Evolutionary conservation across 441 rosid genomes (phyloP).

Genomic region (Theobroma grandiflorum): DNA sequence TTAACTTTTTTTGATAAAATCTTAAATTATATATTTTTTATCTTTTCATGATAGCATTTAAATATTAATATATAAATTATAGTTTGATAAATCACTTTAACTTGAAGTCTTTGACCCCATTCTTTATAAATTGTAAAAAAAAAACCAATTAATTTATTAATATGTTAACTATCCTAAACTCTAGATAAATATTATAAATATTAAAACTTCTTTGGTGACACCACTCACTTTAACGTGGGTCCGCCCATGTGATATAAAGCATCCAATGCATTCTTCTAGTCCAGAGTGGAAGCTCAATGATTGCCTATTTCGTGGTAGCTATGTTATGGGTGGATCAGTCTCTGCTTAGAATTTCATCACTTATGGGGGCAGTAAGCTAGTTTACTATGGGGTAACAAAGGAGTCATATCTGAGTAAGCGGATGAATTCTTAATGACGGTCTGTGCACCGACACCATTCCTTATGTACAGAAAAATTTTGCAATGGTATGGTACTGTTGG

Average conservation of each 20-base stretch:
- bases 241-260: not conserved
- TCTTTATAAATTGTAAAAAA: too few species aligned
- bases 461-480: not conserved
- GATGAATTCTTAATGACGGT: slow-evolving; percentile 20
- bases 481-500: not conserved
- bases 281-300: slow-evolving; percentile 10
- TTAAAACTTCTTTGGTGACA: too few species aligned
- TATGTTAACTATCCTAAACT: too few species aligned
- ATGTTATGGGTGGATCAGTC: slow-evolving; percentile 49
- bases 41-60: too few species aligned
- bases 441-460: not conserved
- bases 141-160: too few species aligned
- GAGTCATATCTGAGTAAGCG: slow-evolving; percentile 60
- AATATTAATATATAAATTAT: too few species aligned
- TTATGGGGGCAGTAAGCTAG: slow-evolving; percentile 50
- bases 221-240: too few species aligned
- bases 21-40: too few species aligned
- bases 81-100: too few species aligned
- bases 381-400: slow-evolving; percentile 68
- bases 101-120: too few species aligned
- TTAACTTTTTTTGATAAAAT: too few species aligned
- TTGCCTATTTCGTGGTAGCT: slow-evolving; percentile 32
- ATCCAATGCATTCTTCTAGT: not conserved
- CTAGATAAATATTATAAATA: too few species aligned
- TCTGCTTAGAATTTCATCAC: slow-evolving; percentile 60